A percentile compares a stretch with the other conserved stretches of the same genome.
These are phyloP conservation scores for Termitomyces heimii DNA, from an alignment of 768 basidiomycete genomes.

Conservation along the genomic window DNA sequence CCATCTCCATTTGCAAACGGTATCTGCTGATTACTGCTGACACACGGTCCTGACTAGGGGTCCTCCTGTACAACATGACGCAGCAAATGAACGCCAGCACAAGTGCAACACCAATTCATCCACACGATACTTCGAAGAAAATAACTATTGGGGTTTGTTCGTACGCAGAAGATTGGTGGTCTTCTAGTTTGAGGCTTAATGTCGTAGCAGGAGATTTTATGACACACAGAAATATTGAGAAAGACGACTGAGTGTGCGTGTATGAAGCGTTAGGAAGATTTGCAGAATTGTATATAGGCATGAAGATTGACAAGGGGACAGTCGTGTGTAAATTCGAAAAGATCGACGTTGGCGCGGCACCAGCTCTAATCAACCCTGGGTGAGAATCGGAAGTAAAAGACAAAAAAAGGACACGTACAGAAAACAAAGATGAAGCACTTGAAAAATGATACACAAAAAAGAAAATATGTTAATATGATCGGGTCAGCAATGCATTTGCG, in stretches of 20 bases:
- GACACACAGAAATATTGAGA: neutral
- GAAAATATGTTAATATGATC: neutral
- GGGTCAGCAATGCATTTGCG: conserved; percentile 2
- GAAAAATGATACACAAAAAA: neutral
- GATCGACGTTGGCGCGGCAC: conserved; percentile 12
- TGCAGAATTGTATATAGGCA: conserved; percentile 2
- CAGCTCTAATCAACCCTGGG: conserved; percentile 2
- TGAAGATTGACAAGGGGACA: conserved; percentile 4
- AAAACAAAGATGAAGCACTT: conserved; percentile 2
- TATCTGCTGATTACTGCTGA: conserved; percentile 35
- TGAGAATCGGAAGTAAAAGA: neutral
- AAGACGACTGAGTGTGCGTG: conserved; percentile 1
- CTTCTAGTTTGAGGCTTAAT: neutral
- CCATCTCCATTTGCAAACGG: conserved; percentile 46
- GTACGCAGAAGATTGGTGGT: conserved; percentile 10
- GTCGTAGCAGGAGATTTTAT: conserved; percentile 9
- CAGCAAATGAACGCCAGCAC: conserved; percentile 34
- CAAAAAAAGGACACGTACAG: conserved; percentile 3
- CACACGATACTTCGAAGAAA: conserved; percentile 41
- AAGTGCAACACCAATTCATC: conserved; percentile 28
- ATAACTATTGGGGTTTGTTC: conserved; percentile 30
- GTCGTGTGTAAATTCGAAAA: neutral
- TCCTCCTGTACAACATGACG: conserved; percentile 34
- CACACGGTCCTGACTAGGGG: conserved; percentile 41
- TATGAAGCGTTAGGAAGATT: neutral